A percentile compares a stretch with the other conserved stretches of the same genome.
Conservation (phyloP, 164 flowering plant genomes). For the Vitis vinifera region ASM3070453v1 NC_081822.1:3210501-3211000, state of each 20-base stretch:
- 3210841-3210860: constrained; percentile 29
- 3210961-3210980: too few species aligned
- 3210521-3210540: too few species aligned
- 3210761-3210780: constrained; percentile 42
- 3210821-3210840: constrained; percentile 46
- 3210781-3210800: constrained; percentile 47
- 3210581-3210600: too few species aligned
- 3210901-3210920: background rate
- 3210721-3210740: constrained; percentile 4
- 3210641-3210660: constrained; percentile 44
- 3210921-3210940: too few species aligned
- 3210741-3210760: constrained; percentile 11
- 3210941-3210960: too few species aligned
- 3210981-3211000: too few species aligned
- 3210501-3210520: too few species aligned
- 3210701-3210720: constrained; percentile 30
- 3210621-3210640: constrained; percentile 19
- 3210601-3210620: too few species aligned
- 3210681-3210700: constrained; percentile 39
- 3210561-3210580: too few species aligned
- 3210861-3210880: constrained; percentile 37
- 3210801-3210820: constrained; percentile 40
- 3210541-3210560: too few species aligned
- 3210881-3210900: background rate
- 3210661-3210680: constrained; percentile 37